Evolutionary conservation across 2,329 filamentous ascomycete genomes (phyloP), one percentile per base, ranked within the genome.

Genomic region (Bipolaris zeicola): DNA sequence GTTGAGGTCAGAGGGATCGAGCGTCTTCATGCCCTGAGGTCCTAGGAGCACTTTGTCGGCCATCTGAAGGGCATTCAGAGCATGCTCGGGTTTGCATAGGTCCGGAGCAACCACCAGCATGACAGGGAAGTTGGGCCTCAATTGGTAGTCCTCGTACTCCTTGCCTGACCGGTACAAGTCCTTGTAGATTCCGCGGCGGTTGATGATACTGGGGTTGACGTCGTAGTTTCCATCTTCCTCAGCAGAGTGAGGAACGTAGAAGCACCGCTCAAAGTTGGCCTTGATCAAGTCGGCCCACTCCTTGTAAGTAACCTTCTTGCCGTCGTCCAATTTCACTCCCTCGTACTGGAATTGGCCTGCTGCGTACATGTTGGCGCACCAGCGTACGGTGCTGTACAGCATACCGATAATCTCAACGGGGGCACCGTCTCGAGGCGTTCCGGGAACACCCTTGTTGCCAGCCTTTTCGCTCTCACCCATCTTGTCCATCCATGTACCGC

Each of bases 401-500:
- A 99, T 84, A 45, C 95, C 96, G 0, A 89, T 96, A 72, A 99
- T 98, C 76, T 99, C 95, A 53, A 99, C 85, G 18, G 95, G 92
- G 39, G 95, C 92, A 28, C 95, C 95, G 73, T 99, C 96, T 68
- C 96, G 89, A 44, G 95, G 95, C n/a, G 95, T 99, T 7, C 93
- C 95, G 0, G 95, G 96, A 18, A 96, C 82, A 47, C 95, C 96
- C 79, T 97, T 98, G 70, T 88, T 96, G 56, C 90, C 89, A 14
- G 96, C 95, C 60, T 88, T 90, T 62, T 90, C 87, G 61, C 92
- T 96, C 76, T 99, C 95, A n/a, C 95, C 95, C 95, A 99, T 99
- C 84, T 99, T 99, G 82, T 99, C 95, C 92, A 97, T 97, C 95
- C 95, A 99, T 1, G 95, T 99, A 50, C 95, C 95, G 68, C 96